Evolutionary conservation across 805 yeast genomes (phyloP), one percentile per base, ranked within the genome.

Genomic region (Torulaspora gathmanii): DNA sequence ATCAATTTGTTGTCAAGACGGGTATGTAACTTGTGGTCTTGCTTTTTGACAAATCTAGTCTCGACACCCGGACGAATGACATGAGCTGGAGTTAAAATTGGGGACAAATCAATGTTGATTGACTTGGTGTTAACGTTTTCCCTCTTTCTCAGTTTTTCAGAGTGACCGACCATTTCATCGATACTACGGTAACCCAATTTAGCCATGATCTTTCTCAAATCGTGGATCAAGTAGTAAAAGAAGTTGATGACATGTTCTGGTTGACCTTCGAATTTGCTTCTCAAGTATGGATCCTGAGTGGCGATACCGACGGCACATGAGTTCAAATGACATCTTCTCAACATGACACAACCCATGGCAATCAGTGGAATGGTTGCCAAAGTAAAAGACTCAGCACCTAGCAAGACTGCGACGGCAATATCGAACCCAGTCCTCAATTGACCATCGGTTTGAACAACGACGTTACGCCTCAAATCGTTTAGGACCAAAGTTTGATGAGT

Each of bases 261-360:
- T 40, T 96, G 90, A 63, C 99, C 99, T 60, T 79, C 75, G 71
- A 91, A 91, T 70, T 91, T 93, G 70, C 79, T 79, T 70, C 99
- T 80, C 56, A 91, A 76, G 55, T 82, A 87, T 15, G 97, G 97
- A 67, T 91, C 98, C 70, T 93, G 99, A 25, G 99, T 91, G 37
- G 99, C 99, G 72, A 91, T 86, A 71, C 99, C 99, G 40, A 91
- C 99, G 23, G 99, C 96, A 70, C 99, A 91, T 31, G 95, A 80
- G 71, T 87, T 86, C 49, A 86, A 73, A 67, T 91, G 98, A 65
- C 97, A 87, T 74, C 85, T 87, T 70, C 96, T 79, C 86, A 90
- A 84, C 87, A 89, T 83, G 65, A 91, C 85, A 75, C 99, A 91
- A 51, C 98, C 98, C 90, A 91, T 80, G 27, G 97, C 93, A 58